These are phyloP conservation scores for Elongisporangium prolatum DNA, from an alignment of 352 stramenopile genomes.

Conservation along the genomic window DNA sequence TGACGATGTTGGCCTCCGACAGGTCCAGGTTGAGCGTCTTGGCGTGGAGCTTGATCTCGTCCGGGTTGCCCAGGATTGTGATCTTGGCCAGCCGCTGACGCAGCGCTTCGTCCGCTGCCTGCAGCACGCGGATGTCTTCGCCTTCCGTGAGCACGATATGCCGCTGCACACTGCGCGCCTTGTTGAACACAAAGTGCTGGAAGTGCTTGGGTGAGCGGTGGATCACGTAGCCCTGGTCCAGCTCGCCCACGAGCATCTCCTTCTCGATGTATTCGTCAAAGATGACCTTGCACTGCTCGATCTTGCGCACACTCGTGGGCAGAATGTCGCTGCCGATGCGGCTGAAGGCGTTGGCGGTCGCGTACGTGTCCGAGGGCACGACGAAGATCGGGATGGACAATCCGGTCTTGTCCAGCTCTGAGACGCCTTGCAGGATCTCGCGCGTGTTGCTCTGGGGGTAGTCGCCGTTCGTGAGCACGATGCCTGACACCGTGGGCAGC, in stretches of 20 bases:
- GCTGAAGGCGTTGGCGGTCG: conserved; percentile 44
- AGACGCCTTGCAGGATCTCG: conserved; percentile 66
- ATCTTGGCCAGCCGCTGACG: conserved; percentile 61
- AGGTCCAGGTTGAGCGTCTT: conserved; percentile 69
- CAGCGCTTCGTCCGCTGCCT: conserved; percentile 71
- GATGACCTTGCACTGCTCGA: conserved; percentile 54
- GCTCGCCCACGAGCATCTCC: conserved; percentile 56
- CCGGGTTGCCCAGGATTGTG: conserved; percentile 73
- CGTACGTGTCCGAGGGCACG: conserved; percentile 61
- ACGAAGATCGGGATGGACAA: conserved; percentile 75
- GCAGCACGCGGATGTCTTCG: conserved; percentile 73
- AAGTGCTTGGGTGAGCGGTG: conserved; percentile 82
- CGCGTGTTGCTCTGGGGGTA: conserved; percentile 70
- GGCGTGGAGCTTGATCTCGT: conserved; percentile 58
- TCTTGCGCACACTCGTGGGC: conserved; percentile 65
- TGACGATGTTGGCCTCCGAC: conserved; percentile 51
- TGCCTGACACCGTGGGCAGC: conserved; percentile 59
- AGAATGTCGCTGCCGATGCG: conserved; percentile 65
- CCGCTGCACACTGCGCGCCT: conserved; percentile 59
- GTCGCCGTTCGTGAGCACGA: conserved; percentile 73
- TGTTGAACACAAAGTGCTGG: conserved; percentile 81
- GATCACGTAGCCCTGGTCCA: conserved; percentile 53
- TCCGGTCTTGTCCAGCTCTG: conserved; percentile 56
- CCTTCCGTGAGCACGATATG: conserved; percentile 85
- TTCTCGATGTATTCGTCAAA: conserved; percentile 68